Evolutionary conservation across 441 rosid genomes (phyloP), one percentile per base, ranked within the genome.

Genomic region (Manihot esculenta): DNA sequence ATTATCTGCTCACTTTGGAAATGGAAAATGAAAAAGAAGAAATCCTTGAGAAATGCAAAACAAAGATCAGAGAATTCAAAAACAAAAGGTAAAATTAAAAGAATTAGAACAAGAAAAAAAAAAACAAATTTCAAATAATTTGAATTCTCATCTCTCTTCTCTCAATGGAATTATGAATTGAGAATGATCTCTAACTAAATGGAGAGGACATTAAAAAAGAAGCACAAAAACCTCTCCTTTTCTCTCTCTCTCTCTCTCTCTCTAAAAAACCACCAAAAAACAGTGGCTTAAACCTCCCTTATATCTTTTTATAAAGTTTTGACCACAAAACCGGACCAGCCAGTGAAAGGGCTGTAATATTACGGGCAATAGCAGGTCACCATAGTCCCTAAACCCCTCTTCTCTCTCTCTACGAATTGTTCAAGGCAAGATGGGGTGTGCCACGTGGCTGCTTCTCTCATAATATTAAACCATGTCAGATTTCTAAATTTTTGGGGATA

Each of bases 261-360:
- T 62, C 55, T 54, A 41, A 76, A 80, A 74, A 74, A 63, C 73
- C 71, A 64, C 62, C 70, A 42, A 71, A 38, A 68, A 76, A 69
- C 68, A 74, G 84, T 24, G 71, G 75, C 90, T 83, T 79, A 87
- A 91, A 85, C 91, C 97, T 82, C 84, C 64, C 74, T 14, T 73
- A 57, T 26, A 58, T 60, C 35, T 49, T 65, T 41, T 71, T 74
- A 42, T 63, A 47, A 68, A 33, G 55, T 76, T 70, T 82, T 77
- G 79, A 78, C 90, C 85, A 81, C 84, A 74, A 72, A 82, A 89
- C 94, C 74, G 81, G 89, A 81, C 45, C 69, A 76, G 72, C 85
- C 79, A 68, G 89, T 80, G 42, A 69, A 59, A 30, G 35, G 17
- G 55, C 59, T 65, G 53, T 27, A 14, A 33, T 27, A 66, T 64